Evolutionary conservation across 2,329 filamentous ascomycete genomes (phyloP), one percentile per base, ranked within the genome.

Genomic region (Apiospora aurea): DNA sequence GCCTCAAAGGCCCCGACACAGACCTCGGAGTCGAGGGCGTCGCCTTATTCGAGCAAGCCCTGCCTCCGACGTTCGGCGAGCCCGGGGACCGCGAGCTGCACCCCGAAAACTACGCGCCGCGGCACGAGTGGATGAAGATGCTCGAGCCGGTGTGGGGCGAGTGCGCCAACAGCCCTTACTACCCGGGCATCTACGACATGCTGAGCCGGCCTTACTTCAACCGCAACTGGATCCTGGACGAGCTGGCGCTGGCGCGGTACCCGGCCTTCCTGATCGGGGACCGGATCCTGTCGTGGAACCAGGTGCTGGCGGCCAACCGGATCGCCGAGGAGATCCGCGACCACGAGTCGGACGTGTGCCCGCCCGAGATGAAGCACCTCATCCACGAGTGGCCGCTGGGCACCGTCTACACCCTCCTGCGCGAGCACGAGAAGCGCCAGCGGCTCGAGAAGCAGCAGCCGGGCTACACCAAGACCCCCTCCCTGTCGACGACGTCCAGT

Each of bases 201-300:
- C 73, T 81, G 51, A 75, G 71, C 44, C 76, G 81, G 5, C 76
- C 77, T 2, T 81, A 80, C 70, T 82, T 82, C 69, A 78, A 80
- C 43, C 79, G 81, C 8, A 78, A 77, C 1, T 82, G 81, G 81
- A 82, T 82, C 66, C 75, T 82, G 1, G 81, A 81, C 66, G 81
- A 82, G 73, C 77, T 83, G 47, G 68, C 68, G 21, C 38, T 81
- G 73, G 79, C 79, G 0, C 76, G 80, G 2, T 80, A 82, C 46
- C 74, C 77, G 3, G 73, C 73, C 3, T 78, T 78, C 69, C 61
- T 83, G 4, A 76, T 82, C 38, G 81, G 80, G 43, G 80, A 82
- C 70, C 76, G 77, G 53, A 81, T 82, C 14, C 77, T 83, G 8
- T 78, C 81, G 1, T 82, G 81, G 81, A 80, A 76, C 67, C 80